These are phyloP conservation scores for Colletotrichum liriopes DNA, from an alignment of 2,329 filamentous ascomycete genomes.

Conservation along the genomic window DNA sequence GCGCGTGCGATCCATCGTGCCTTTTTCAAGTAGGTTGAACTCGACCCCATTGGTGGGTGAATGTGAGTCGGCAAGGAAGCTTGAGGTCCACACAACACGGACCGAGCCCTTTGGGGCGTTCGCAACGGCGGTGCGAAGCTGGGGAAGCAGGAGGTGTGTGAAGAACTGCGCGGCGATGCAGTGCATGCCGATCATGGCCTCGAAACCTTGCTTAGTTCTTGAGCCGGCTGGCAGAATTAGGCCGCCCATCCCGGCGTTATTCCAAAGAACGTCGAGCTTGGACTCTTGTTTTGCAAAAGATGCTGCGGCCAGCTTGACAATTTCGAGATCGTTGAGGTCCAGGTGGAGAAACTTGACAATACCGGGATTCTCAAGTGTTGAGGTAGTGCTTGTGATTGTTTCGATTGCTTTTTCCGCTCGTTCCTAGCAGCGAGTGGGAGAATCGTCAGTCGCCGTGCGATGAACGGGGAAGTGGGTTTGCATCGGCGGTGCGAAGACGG, in stretches of 20 bases:
- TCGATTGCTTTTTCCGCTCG: conserved; percentile 53
- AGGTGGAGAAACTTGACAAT: conserved; percentile 53
- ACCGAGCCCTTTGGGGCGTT: conserved; percentile 44
- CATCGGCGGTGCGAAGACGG: background rate
- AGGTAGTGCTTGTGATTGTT: conserved; percentile 45
- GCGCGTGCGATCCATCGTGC: conserved; percentile 44
- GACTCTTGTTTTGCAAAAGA: conserved; percentile 55
- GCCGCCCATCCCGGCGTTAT: conserved; percentile 54
- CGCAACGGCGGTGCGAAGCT: conserved; percentile 50
- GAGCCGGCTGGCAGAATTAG: conserved; percentile 42
- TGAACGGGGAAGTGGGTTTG: background rate
- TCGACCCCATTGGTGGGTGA: conserved; percentile 50
- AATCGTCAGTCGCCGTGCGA: background rate
- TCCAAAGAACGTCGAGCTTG: conserved; percentile 60
- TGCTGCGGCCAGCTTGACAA: conserved; percentile 56
- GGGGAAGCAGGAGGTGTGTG: conserved; percentile 53
- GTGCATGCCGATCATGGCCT: conserved; percentile 53
- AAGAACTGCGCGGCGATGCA: conserved; percentile 54
- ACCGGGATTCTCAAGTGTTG: conserved; percentile 35
- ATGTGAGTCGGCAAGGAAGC: conserved; percentile 48
- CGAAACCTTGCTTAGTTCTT: conserved; percentile 51
- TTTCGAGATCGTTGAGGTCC: conserved; percentile 60
- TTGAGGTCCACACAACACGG: conserved; percentile 52
- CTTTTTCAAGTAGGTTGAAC: conserved; percentile 46
- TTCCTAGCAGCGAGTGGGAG: conserved; percentile 40